Conservation (phyloP, 2,329 filamentous ascomycete species). For the Cordyceps sp. region DNA sequence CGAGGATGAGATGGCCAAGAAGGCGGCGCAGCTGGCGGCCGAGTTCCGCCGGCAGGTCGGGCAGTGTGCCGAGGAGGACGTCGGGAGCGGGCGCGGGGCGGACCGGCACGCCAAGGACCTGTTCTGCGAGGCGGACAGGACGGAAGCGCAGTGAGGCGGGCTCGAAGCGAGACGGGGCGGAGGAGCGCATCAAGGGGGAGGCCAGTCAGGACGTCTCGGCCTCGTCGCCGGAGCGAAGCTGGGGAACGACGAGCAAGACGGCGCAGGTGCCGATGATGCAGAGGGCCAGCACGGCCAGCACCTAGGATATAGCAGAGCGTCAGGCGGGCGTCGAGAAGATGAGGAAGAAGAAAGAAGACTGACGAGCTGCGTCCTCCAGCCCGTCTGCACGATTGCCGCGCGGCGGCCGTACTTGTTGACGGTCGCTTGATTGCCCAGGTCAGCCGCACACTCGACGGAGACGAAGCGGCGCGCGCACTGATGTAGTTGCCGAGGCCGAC, state of each 20-base stretch:
- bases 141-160: no score
- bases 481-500: conserved; percentile 80
- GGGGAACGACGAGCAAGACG: conserved; percentile 38
- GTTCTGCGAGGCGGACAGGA: no score
- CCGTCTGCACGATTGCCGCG: conserved; percentile 75
- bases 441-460: neutral
- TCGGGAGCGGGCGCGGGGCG: conserved; percentile 5
- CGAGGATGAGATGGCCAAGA: conserved; percentile 20
- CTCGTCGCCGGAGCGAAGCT: conserved; percentile 5
- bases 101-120: conserved; percentile 37
- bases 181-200: no score
- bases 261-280: conserved; percentile 51
- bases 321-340: neutral
- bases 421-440: conserved; percentile 27
- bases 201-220: neutral
- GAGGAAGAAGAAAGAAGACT: conserved; percentile 6
- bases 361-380: conserved; percentile 82
- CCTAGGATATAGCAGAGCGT: conserved; percentile 25
- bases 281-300: conserved; percentile 43
- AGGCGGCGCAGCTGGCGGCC: conserved; percentile 33
- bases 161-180: no score
- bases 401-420: conserved; percentile 67
- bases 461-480: conserved; percentile 26
- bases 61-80: conserved; percentile 33
- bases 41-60: conserved; percentile 50